phyloP scores from a whole-genome alignment of 441 rosid species.

The Kokia cookei region DNA sequence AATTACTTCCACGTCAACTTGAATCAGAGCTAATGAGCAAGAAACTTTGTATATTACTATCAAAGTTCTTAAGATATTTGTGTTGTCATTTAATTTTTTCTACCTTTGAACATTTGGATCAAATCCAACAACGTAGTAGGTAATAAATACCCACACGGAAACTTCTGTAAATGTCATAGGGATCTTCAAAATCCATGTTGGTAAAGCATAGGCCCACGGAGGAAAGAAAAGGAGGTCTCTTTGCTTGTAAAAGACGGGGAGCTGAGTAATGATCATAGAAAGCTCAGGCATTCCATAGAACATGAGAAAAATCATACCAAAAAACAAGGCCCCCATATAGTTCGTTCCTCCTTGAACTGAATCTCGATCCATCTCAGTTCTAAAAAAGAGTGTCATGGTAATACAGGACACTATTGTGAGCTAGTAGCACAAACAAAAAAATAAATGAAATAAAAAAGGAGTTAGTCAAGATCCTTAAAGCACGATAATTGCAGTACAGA shows the following conservation, averaged over 20 bases:
- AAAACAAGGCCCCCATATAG: constrained; percentile 60
- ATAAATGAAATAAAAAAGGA: too few species aligned
- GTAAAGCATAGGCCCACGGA: constrained; percentile 70
- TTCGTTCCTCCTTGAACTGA: constrained; percentile 41
- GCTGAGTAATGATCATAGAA: too few species aligned
- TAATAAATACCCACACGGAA: constrained; percentile 43
- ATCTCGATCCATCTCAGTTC: constrained; percentile 56
- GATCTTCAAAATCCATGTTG: constrained; percentile 57
- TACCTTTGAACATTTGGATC: constrained; percentile 53
- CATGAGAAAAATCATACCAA: constrained; percentile 32
- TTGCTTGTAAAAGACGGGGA: too few species aligned
- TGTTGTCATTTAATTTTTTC: not conserved
- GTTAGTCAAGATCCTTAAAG: not conserved
- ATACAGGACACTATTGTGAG: constrained; percentile 33
- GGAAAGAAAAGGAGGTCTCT: constrained; percentile 41
- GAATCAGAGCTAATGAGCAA: not conserved
- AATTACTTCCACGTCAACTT: not conserved
- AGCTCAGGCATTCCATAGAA: constrained; percentile 38
- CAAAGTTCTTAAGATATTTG: not conserved
- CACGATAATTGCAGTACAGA: too few species aligned
- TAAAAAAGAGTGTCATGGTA: constrained; percentile 44
- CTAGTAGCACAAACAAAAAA: constrained; percentile 20
- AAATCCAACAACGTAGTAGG: constrained; percentile 59
- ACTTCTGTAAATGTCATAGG: constrained; percentile 53
- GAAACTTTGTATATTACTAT: not conserved